Percentiles rank a stretch among this genome's conserved stretches.
phyloP scores from a whole-genome alignment of 306 rosid species.

The Herpetospermum pedunculosum region DNA sequence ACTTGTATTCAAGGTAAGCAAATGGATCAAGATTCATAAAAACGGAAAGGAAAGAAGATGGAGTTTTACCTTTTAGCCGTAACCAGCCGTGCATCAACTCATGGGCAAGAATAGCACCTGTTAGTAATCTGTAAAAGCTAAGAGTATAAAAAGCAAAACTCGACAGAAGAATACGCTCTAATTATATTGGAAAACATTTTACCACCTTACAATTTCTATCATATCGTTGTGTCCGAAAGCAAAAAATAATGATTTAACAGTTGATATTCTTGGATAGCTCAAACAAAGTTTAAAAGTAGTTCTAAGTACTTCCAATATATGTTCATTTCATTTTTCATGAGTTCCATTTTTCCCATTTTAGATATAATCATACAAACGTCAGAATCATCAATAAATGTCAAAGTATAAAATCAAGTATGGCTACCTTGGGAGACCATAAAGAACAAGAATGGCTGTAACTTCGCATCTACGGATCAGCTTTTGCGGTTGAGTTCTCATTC shows the following conservation, averaged over 20 bases:
- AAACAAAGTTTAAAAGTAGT: neutral
- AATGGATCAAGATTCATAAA: neutral
- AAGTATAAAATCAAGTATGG: neutral
- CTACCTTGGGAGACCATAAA: constrained; percentile 94
- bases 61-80: constrained; percentile 78
- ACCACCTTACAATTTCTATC: neutral
- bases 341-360: neutral
- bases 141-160: neutral
- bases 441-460: constrained; percentile 98
- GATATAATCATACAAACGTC: neutral
- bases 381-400: neutral
- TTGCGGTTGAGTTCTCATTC: constrained; percentile 74
- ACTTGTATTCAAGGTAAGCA: neutral
- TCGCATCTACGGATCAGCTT: constrained; percentile 71
- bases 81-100: constrained; percentile 98
- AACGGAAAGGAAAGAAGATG: neutral
- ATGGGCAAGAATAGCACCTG: constrained; percentile 97
- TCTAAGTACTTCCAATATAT: no score
- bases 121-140: constrained; percentile 56
- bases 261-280: neutral
- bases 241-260: neutral
- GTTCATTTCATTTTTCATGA: no score
- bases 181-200: neutral
- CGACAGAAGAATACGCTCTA: neutral
- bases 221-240: neutral